phyloP scores from a whole-genome alignment of 2,329 filamentous ascomycete species.

The Pseudogymnoascus sp. region DNA sequence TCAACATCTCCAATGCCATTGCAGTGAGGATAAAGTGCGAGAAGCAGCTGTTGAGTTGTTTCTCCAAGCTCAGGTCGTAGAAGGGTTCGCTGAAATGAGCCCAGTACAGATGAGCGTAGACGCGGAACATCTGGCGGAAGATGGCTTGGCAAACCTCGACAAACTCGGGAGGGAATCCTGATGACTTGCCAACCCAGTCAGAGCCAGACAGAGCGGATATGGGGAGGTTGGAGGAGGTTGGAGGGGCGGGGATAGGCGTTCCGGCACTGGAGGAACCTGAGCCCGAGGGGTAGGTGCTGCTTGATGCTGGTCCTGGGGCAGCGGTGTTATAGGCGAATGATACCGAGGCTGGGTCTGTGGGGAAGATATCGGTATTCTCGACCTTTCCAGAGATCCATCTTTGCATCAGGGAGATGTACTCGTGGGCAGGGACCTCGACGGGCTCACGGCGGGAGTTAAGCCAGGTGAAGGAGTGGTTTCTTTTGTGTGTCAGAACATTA shows the following conservation, averaged over 20 bases:
- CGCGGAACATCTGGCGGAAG: slow-evolving; percentile 97
- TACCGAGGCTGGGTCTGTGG: slow-evolving; percentile 67
- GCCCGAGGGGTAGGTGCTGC: slow-evolving; percentile 46
- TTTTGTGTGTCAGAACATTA: slow-evolving; percentile 25
- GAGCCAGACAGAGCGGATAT: slow-evolving; percentile 54
- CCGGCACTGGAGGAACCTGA: slow-evolving; percentile 29
- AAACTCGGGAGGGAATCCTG: slow-evolving; percentile 87
- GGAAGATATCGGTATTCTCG: slow-evolving; percentile 82
- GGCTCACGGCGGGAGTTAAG: slow-evolving; percentile 80
- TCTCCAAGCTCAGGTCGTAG: slow-evolving; percentile 72
- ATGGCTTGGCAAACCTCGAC: slow-evolving; percentile 85
- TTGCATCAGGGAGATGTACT: slow-evolving; percentile 93
- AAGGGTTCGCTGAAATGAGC: slow-evolving; percentile 82
- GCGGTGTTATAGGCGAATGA: slow-evolving; percentile 57
- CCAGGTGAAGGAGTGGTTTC: slow-evolving; percentile 95
- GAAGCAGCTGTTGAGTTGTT: slow-evolving; percentile 81
- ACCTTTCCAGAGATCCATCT: slow-evolving; percentile 97
- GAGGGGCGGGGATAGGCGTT: slow-evolving; percentile 28
- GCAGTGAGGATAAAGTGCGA: slow-evolving; percentile 76
- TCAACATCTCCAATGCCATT: slow-evolving; percentile 74
- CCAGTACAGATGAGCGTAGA: slow-evolving; percentile 97
- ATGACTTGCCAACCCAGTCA: slow-evolving; percentile 83
- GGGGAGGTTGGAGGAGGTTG: slow-evolving; percentile 40
- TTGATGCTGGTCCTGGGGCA: slow-evolving; percentile 48
- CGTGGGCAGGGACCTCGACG: slow-evolving; percentile 82